Base-by-base conservation (phyloP, 1,139 yeast species). In the Saccharomyces hybrid region DNA sequence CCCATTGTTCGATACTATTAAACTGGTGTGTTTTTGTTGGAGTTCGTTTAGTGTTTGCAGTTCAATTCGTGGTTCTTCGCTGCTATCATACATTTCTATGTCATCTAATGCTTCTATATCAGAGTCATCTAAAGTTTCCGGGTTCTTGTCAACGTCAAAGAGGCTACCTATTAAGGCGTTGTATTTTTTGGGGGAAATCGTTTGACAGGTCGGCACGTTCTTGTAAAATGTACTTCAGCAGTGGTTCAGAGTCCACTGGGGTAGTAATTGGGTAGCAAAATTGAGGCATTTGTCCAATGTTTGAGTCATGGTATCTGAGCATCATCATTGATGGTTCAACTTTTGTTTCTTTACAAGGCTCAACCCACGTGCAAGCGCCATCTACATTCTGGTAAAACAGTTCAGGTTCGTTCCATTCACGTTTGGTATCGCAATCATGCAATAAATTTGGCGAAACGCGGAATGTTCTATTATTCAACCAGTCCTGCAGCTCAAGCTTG, bases 41-140 rank as follows among this genome's bases (percentile, higher is more conserved):
- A 38, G 11, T 9, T 38, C 44, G 2, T 38, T n/a, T 11, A 38
- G 11, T 11, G 24, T 4, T 4, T 9, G 12, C 7, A 38, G 11
- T 19, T 38, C 44, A 38, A 38, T 38, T 38, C 6, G 11, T 9
- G 24, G 7, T 9, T 38, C 44, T 19, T 38, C 44, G 8, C 44
- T 38, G 7, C 19, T 24, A 38, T 7, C 11, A 26, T 24, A 19
- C 7, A 38, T 38, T 38, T 12, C 24, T 24, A 8, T 27, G 29
- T 47, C 51, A 34, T 57, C 53, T 16, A 62, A 24, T 31, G 52
- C 50, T 26, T 62, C 64, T 21, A 62, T 49, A 54, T 60, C 63
- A 2, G 61, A 55, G 51, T 63, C 65, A 48, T 60, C 59, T 38
- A 61, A 48, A 2, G 59, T 58, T 24, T 58, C 60, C 2, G 58